phyloP scores from a whole-genome alignment of 2,329 filamentous ascomycete species.

The Teratosphaeria zuluensis region DNA sequence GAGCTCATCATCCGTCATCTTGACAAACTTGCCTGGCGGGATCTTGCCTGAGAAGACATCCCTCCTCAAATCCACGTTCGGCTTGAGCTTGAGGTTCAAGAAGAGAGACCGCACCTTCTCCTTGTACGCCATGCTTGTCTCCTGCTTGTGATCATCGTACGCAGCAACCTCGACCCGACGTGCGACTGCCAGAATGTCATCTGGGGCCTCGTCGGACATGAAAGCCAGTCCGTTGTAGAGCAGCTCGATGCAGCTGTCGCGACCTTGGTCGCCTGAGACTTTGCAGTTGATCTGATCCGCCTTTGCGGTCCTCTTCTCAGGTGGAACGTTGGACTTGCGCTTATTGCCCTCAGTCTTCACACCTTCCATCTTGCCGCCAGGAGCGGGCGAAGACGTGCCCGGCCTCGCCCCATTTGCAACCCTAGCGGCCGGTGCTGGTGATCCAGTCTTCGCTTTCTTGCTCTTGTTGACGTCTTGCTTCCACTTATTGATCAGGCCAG shows the following conservation, averaged over 20 bases:
- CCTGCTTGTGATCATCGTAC: conserved; percentile 58
- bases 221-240: conserved; percentile 87
- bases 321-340: conserved; percentile 45
- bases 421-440: conserved; percentile 34
- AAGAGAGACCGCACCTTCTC: conserved; percentile 86
- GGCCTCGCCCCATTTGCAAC: conserved; percentile 28
- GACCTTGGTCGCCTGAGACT: conserved; percentile 61
- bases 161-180: conserved; percentile 70
- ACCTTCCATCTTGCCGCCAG: conserved; percentile 34
- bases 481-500: conserved; percentile 81
- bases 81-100: conserved; percentile 88
- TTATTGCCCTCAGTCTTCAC: conserved; percentile 15
- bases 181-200: conserved; percentile 55
- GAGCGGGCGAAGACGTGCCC: conserved; percentile 31
- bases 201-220: conserved; percentile 52
- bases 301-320: conserved; percentile 72
- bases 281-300: conserved; percentile 70
- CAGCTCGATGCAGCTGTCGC: conserved; percentile 80
- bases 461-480: conserved; percentile 59
- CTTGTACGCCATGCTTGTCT: conserved; percentile 65
- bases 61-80: conserved; percentile 66
- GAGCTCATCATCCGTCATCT: conserved; percentile 83
- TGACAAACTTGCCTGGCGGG: conserved; percentile 61
- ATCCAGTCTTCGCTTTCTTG: conserved; percentile 29
- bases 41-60: conserved; percentile 70